These are phyloP conservation scores for Trichoderma atroviride DNA, from an alignment of 2,329 filamentous ascomycete species.

Conservation along the genomic window DNA sequence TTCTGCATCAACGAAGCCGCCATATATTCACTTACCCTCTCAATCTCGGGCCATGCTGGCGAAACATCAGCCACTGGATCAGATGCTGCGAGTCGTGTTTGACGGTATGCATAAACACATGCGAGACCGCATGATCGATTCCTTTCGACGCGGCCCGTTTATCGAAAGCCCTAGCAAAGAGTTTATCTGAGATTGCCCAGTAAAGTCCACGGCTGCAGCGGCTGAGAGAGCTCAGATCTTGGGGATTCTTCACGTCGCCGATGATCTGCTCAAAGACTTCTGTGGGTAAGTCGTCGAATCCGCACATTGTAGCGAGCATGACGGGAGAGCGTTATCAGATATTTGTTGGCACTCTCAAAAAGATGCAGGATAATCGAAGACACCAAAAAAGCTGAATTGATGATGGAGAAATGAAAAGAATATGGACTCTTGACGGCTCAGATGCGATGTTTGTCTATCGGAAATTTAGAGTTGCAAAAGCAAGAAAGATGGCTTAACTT, in stretches of 20 bases:
- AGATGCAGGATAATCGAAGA: neutral
- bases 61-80: slow-evolving; percentile 18
- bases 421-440: too few species aligned
- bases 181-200: neutral
- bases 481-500: neutral
- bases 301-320: neutral
- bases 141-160: neutral
- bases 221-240: slow-evolving; percentile 12
- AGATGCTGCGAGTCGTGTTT: slow-evolving; percentile 17
- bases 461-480: neutral
- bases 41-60: slow-evolving; percentile 1
- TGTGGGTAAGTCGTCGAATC: neutral
- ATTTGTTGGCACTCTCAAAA: neutral
- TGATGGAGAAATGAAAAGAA: neutral
- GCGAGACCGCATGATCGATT: neutral
- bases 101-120: slow-evolving; percentile 8
- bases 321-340: neutral
- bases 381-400: neutral
- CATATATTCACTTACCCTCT: slow-evolving; percentile 7
- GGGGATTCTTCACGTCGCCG: neutral
- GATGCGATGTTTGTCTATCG: neutral
- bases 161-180: slow-evolving; percentile 1
- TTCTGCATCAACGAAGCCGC: neutral
- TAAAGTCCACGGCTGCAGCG: neutral
- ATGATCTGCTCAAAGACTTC: slow-evolving; percentile 14